These are phyloP conservation scores for Emmonsiellopsis sp. DNA, from an alignment of 2,329 filamentous ascomycete species.

Conservation along the genomic window DNA sequence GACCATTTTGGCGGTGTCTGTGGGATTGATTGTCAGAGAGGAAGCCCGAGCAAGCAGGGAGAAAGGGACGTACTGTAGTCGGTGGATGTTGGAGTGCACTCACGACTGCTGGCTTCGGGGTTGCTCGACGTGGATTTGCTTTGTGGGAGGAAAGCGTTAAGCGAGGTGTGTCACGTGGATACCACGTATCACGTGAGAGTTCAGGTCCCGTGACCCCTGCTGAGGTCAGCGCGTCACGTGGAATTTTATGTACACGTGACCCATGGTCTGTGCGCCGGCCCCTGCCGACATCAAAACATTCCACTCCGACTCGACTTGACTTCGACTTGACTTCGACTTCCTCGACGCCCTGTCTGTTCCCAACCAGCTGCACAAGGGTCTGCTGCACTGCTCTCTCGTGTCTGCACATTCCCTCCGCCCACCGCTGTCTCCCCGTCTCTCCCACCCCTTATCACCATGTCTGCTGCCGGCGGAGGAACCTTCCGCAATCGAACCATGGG, in stretches of 20 bases:
- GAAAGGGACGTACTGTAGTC: conserved; percentile 1
- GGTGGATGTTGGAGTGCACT: conserved; percentile 2
- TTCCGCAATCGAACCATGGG: conserved; percentile 46
- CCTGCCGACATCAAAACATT: no score
- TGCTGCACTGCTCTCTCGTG: background rate
- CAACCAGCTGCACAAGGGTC: no score
- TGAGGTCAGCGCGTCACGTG: no score
- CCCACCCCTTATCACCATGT: conserved; percentile 42
- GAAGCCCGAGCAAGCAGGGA: background rate
- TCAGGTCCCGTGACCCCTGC: no score
- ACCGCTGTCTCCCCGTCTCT: background rate
- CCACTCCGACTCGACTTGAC: no score
- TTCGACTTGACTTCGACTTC: no score
- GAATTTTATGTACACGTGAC: no score
- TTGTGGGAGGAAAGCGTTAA: conserved; percentile 3
- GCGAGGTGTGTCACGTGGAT: background rate
- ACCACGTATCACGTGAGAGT: background rate
- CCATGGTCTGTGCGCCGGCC: no score
- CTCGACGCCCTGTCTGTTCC: no score
- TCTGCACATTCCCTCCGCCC: background rate
- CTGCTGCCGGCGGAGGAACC: conserved; percentile 44
- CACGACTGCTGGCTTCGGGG: background rate
- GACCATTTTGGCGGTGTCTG: conserved; percentile 53
- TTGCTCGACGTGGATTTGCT: background rate
- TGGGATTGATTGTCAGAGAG: conserved; percentile 6